phyloP scores from a whole-genome alignment of 257 asterid genomes.

The Jaltomata sinuosa region DNA sequence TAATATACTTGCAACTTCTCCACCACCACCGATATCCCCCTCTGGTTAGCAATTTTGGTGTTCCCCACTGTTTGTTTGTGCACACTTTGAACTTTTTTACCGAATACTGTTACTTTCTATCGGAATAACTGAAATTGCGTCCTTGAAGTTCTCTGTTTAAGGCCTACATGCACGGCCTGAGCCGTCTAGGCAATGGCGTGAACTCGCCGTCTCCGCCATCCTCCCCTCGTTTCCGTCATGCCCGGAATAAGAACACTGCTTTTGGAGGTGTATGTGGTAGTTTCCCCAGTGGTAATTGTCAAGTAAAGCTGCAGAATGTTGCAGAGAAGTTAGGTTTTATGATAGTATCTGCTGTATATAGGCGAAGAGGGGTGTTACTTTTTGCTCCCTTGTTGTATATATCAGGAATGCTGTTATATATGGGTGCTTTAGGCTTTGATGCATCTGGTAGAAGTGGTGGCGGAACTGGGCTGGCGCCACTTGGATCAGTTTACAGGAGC shows the following conservation, averaged over 20 bases:
- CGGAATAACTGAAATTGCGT: not conserved
- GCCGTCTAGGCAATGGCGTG: constrained; percentile 85
- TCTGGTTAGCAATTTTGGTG: not conserved
- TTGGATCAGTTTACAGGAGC: constrained; percentile 81
- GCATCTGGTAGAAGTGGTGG: constrained; percentile 18
- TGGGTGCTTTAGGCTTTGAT: constrained; percentile 75
- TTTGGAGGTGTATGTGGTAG: constrained; percentile 15
- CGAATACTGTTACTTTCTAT: not conserved
- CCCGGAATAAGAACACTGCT: constrained; percentile 34
- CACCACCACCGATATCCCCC: not conserved
- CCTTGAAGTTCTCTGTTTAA: not conserved
- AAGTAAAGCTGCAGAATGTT: constrained; percentile 48
- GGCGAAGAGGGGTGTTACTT: constrained; percentile 75
- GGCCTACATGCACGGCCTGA: constrained; percentile 78
- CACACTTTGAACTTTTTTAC: not conserved
- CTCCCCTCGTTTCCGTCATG: constrained; percentile 67
- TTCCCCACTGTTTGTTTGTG: not conserved
- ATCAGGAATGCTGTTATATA: constrained; percentile 86
- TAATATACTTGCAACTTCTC: not conserved
- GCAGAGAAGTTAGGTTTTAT: constrained; percentile 65
- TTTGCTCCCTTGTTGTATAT: constrained; percentile 89
- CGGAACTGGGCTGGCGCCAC: constrained; percentile 37
- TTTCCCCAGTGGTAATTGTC: constrained; percentile 26
- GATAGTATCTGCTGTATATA: constrained; percentile 58
- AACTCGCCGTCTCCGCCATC: constrained; percentile 47